phyloP scores from a whole-genome alignment of 768 basidiomycete species.

The Cystofilobasidium macerans region DNA sequence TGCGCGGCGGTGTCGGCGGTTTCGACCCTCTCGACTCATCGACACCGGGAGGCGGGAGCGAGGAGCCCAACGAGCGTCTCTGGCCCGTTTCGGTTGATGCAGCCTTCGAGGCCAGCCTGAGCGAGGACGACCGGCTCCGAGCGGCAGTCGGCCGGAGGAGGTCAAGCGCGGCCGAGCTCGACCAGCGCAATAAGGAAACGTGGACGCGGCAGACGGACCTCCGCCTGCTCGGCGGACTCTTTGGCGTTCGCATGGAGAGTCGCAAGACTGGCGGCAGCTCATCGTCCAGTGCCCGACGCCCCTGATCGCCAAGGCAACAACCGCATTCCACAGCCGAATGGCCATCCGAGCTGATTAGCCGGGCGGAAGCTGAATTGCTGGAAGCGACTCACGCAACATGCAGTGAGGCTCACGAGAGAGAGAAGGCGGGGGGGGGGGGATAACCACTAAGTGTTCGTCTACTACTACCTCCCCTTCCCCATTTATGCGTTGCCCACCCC shows the following conservation, averaged over 20 bases:
- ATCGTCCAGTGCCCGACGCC: no score
- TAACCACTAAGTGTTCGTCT: no score
- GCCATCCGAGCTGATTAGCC: no score
- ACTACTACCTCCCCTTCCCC: no score
- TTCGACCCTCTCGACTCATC: slow-evolving; percentile 3
- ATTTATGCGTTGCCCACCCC: no score
- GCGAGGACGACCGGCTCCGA: neutral
- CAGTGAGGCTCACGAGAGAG: no score
- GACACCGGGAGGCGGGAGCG: neutral
- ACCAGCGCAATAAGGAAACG: slow-evolving; percentile 4
- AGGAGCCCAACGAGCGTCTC: neutral
- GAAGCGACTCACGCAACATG: no score
- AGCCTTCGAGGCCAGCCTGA: neutral
- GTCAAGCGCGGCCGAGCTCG: neutral
- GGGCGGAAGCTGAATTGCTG: no score
- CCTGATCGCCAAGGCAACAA: no score
- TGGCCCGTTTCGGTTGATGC: slow-evolving; percentile 2
- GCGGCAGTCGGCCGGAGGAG: neutral
- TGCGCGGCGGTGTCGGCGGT: neutral
- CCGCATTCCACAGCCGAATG: no score
- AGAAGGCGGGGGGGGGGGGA: no score
- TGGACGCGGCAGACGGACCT: slow-evolving; percentile 34
- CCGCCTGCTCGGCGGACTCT: slow-evolving; percentile 31
- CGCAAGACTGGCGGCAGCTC: no score
- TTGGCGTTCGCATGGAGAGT: slow-evolving; percentile 32